Percentiles rank a stretch among this genome's conserved stretches.
phyloP scores from a whole-genome alignment of 2,329 filamentous ascomycete genomes.

The Nigrograna mackinnonii region DNA sequence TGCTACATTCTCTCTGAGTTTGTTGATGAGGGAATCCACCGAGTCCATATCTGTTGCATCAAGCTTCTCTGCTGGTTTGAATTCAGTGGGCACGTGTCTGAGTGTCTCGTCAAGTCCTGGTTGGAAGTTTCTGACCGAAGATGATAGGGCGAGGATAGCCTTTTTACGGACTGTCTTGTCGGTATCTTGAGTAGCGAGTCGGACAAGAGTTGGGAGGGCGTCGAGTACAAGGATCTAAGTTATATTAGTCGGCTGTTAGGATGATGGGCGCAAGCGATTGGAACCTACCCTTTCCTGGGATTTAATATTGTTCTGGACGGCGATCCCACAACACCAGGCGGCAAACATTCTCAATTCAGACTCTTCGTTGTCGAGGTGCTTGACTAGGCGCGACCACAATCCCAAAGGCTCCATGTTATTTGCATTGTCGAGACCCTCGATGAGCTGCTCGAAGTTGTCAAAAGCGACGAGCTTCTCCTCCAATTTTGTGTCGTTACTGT shows the following conservation, averaged over 20 bases:
- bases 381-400: slow-evolving; percentile 81
- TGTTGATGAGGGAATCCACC: slow-evolving; percentile 74
- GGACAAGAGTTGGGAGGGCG: slow-evolving; percentile 71
- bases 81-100: slow-evolving; percentile 67
- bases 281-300: slow-evolving; percentile 71
- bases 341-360: slow-evolving; percentile 79
- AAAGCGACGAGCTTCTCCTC: slow-evolving; percentile 7
- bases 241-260: slow-evolving; percentile 14
- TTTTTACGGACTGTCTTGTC: slow-evolving; percentile 74
- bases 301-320: slow-evolving; percentile 92
- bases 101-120: slow-evolving; percentile 68
- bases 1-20: slow-evolving; percentile 48
- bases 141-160: slow-evolving; percentile 87
- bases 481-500: slow-evolving; percentile 59
- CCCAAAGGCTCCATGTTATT: slow-evolving; percentile 83
- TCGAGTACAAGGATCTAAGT: slow-evolving; percentile 59
- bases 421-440: slow-evolving; percentile 75
- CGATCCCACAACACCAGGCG: slow-evolving; percentile 92
- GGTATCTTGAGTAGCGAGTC: slow-evolving; percentile 64
- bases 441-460: slow-evolving; percentile 9
- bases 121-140: slow-evolving; percentile 85
- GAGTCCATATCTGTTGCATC: slow-evolving; percentile 87
- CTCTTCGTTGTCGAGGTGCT: slow-evolving; percentile 69
- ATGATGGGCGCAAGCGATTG: background rate
- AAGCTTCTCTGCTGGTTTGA: slow-evolving; percentile 63